Conservation (phyloP, 208 protist genomes). For the Strigomonas culicis region DNA sequence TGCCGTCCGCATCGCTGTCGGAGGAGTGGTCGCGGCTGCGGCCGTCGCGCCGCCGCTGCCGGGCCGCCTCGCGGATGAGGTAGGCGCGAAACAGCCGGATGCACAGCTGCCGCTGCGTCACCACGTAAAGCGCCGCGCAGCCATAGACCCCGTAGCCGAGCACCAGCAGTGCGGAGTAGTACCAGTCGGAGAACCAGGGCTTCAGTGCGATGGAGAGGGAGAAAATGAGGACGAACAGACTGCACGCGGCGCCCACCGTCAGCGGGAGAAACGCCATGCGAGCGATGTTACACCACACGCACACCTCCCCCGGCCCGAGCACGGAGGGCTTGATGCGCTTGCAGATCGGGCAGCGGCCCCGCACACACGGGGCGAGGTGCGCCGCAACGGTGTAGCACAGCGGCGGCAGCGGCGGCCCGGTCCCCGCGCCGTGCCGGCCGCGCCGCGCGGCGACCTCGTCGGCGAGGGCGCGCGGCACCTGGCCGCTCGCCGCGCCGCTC, state of each 20-base stretch:
- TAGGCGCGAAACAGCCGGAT: slow-evolving; percentile 3
- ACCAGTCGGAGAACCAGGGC: slow-evolving; percentile 60
- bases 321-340: slow-evolving; percentile 28
- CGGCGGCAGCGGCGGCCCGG: no score
- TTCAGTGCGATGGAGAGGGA: slow-evolving; percentile 43
- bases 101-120: slow-evolving; percentile 3
- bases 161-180: slow-evolving; percentile 31
- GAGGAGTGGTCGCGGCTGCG: slow-evolving; percentile 14
- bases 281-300: slow-evolving; percentile 59
- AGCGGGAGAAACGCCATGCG: slow-evolving; percentile 48
- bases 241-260: slow-evolving; percentile 23
- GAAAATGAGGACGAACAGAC: slow-evolving; percentile 29
- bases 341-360: slow-evolving; percentile 48
- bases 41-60: slow-evolving; percentile 12
- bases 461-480: neutral
- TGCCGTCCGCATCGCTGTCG: slow-evolving; percentile 15
- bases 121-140: slow-evolving; percentile 18
- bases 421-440: no score
- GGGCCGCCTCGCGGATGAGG: no score
- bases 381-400: no score
- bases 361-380: neutral
- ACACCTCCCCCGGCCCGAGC: slow-evolving; percentile 46
- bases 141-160: slow-evolving; percentile 30
- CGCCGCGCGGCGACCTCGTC: no score
- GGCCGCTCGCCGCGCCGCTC: neutral